Conservation (phyloP, 345 rosid genomes). For the Dovyalis caffra region DNA sequence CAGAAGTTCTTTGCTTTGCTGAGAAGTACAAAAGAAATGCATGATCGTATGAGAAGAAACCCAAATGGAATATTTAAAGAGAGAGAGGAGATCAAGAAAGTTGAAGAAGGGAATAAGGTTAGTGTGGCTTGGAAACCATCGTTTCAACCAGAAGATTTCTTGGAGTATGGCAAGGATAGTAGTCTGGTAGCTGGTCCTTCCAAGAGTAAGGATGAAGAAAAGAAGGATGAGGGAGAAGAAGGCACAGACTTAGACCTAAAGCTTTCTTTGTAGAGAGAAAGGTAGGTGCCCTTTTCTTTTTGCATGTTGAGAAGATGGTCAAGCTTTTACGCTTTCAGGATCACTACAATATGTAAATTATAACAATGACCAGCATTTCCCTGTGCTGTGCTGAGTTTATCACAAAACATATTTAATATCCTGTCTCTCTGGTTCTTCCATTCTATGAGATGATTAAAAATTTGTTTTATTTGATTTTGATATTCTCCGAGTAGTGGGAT, state of each 20-base stretch:
- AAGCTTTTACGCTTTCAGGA: not conserved
- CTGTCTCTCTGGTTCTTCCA: not conserved
- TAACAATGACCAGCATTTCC: too few species aligned
- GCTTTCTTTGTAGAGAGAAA: conserved; percentile 44
- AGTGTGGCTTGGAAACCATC: conserved; percentile 34
- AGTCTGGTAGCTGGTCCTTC: conserved; percentile 13
- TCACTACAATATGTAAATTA: not conserved
- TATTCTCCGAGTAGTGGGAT: not conserved
- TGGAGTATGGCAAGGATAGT: conserved; percentile 8
- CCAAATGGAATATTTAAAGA: not conserved
- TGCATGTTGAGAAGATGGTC: not conserved
- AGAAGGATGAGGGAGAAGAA: conserved; percentile 13
- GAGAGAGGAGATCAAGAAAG: conserved; percentile 8
- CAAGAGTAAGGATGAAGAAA: conserved; percentile 14
- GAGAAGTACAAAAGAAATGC: conserved; percentile 44
- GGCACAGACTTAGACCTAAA: conserved; percentile 39
- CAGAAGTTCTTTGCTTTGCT: conserved; percentile 57
- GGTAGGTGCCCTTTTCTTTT: not conserved
- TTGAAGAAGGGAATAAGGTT: not conserved
- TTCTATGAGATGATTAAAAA: not conserved
- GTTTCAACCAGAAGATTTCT: conserved; percentile 55
- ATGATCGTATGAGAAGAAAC: conserved; percentile 17
- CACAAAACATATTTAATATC: not conserved
- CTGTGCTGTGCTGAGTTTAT: not conserved
- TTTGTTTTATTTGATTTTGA: not conserved